Percentiles rank a stretch among this genome's conserved stretches.
phyloP scores from a whole-genome alignment of 2,329 filamentous ascomycete species.

The Epichloe festucae region DNA sequence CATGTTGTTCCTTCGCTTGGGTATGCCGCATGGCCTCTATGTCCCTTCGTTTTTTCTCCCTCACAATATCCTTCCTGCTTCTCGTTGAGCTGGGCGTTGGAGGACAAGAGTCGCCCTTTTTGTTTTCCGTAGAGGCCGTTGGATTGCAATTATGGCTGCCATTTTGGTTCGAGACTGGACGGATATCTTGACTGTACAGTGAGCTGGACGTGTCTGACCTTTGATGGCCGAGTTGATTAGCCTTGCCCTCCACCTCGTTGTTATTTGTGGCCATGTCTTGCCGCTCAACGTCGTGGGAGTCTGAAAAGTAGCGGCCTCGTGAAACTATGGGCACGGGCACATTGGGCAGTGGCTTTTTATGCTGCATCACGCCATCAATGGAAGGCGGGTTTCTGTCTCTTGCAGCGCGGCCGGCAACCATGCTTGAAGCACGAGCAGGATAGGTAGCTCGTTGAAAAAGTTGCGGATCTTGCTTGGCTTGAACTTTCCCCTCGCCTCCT shows the following conservation, averaged over 20 bases:
- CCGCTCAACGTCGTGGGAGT: background rate
- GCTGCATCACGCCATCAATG: conserved; percentile 12
- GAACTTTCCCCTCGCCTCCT: background rate
- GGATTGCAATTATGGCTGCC: background rate
- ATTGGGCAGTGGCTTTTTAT: background rate
- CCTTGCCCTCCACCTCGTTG: background rate
- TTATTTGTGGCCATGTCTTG: background rate
- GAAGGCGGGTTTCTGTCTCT: conserved; percentile 7
- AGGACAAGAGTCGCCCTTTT: conserved; percentile 7
- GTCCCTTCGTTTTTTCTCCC: conserved; percentile 27
- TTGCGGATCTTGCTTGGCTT: background rate
- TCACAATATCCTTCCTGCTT: conserved; percentile 25
- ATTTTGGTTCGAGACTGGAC: background rate
- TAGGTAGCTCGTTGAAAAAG: conserved; percentile 9
- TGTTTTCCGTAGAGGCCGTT: conserved; percentile 4
- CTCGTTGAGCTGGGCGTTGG: conserved; percentile 12
- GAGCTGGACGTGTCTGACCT: background rate
- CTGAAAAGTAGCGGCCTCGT: background rate
- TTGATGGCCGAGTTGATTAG: background rate
- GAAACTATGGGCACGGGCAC: background rate
- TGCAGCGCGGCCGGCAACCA: conserved; percentile 7
- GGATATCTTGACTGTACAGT: background rate
- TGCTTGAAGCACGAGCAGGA: conserved; percentile 16
- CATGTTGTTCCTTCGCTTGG: conserved; percentile 11
- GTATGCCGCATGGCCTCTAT: conserved; percentile 20